A percentile compares a stretch with the other conserved stretches of the same genome.
Evolutionary conservation across 805 yeast species (phyloP).

Genomic region (Wickerhamiella azyma): DNA sequence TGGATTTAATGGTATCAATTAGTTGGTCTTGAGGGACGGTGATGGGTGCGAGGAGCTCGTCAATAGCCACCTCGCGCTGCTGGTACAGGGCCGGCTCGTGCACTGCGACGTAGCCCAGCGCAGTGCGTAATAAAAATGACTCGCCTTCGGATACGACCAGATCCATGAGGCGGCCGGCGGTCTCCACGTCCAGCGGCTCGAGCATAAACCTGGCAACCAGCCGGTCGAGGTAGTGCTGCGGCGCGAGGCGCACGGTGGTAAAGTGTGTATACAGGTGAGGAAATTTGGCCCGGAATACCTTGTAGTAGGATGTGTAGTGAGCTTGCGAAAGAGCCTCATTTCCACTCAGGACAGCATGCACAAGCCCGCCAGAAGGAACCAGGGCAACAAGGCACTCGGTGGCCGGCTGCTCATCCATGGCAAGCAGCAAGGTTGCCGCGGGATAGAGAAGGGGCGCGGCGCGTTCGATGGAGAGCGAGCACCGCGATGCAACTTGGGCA

Average conservation of each 20-base stretch:
- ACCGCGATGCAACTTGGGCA: constrained; percentile 19
- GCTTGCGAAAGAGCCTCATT: constrained; percentile 26
- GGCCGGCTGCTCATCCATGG: constrained; percentile 28
- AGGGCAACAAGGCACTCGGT: constrained; percentile 31
- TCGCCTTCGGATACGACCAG: constrained; percentile 51
- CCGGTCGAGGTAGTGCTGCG: constrained; percentile 33
- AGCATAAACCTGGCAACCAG: constrained; percentile 34
- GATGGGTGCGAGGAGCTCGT: constrained; percentile 14
- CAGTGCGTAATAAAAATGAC: constrained; percentile 37
- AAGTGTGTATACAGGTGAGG: constrained; percentile 41
- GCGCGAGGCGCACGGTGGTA: constrained; percentile 28
- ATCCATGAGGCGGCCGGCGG: constrained; percentile 40
- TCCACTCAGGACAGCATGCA: constrained; percentile 24
- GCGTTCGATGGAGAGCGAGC: constrained; percentile 29
- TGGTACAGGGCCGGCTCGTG: constrained; percentile 42
- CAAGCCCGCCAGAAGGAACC: constrained; percentile 24
- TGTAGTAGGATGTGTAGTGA: constrained; percentile 35
- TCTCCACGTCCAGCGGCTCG: constrained; percentile 32
- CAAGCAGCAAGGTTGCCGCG: constrained; percentile 31
- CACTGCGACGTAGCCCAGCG: constrained; percentile 38
- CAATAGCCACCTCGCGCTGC: constrained; percentile 33
- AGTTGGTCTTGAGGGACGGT: constrained; percentile 15
- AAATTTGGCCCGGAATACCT: constrained; percentile 32
- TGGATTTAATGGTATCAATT: constrained; percentile 20
- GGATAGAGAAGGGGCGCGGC: constrained; percentile 19